Percentiles rank a stretch among this genome's conserved stretches.
These are phyloP conservation scores for Euphorbia corollata DNA, from an alignment of 441 rosid species.

Conservation along the genomic window DNA sequence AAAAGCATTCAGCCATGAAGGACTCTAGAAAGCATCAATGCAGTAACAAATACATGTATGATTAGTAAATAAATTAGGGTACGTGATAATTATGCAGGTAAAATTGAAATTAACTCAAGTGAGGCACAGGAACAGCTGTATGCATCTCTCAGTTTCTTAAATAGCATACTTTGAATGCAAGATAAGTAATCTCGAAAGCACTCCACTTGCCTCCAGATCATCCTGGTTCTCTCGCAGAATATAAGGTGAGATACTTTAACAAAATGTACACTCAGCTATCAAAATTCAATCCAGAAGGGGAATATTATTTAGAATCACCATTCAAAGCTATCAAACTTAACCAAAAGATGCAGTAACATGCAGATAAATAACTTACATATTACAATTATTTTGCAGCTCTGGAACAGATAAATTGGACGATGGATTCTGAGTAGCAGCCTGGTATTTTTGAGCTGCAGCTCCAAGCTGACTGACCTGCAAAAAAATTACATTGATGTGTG, in stretches of 20 bases:
- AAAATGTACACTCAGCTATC: neutral
- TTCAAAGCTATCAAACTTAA: neutral
- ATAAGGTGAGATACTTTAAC: neutral
- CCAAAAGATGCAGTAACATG: conserved; percentile 1
- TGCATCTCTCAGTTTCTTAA: neutral
- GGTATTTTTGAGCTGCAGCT: conserved; percentile 87
- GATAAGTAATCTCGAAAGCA: neutral
- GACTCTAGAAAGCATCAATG: conserved; percentile 5
- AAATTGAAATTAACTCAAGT: too few relatives aligned
- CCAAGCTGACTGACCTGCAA: conserved; percentile 89
- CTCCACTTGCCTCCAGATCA: neutral
- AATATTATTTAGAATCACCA: neutral
- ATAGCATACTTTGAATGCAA: neutral
- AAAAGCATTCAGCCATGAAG: conserved; percentile 4
- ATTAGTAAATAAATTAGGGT: neutral
- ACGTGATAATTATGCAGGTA: neutral
- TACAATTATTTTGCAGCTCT: conserved; percentile 86
- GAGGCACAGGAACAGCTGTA: neutral
- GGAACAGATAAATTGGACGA: conserved; percentile 68
- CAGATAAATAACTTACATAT: conserved; percentile 46
- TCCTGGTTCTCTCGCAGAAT: neutral
- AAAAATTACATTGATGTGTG: neutral
- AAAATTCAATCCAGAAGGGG: neutral
- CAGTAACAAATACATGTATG: neutral
- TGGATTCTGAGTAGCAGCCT: conserved; percentile 80